Evolutionary conservation across 2,329 filamentous ascomycete genomes (phyloP).

Genomic region (Canariomyces notabilis): DNA sequence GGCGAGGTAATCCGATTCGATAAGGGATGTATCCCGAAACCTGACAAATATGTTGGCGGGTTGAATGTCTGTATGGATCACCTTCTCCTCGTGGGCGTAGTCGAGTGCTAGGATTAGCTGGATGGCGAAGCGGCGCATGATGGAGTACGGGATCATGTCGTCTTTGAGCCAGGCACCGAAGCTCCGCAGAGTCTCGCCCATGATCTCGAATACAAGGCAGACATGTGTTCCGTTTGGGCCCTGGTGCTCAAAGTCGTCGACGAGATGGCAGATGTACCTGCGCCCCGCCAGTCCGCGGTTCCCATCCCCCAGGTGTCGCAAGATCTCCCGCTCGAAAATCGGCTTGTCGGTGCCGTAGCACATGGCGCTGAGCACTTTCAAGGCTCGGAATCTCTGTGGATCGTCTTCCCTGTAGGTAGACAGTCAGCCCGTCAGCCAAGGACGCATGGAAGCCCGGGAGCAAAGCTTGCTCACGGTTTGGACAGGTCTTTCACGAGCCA

Average conservation of each 20-base stretch:
- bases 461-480: no score
- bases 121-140: conserved; percentile 9
- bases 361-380: conserved; percentile 17
- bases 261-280: conserved; percentile 12
- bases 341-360: conserved; percentile 7
- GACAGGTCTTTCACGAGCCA: no score
- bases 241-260: conserved; percentile 16
- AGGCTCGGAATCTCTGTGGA: conserved; percentile 9
- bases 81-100: conserved; percentile 9
- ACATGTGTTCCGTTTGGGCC: conserved; percentile 16
- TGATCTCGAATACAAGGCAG: conserved; percentile 17
- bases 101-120: conserved; percentile 10
- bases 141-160: conserved; percentile 1
- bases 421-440: no score
- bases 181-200: conserved; percentile 13
- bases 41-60: conserved; percentile 17
- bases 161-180: conserved; percentile 8
- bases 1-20: conserved; percentile 10
- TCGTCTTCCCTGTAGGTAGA: conserved; percentile 5
- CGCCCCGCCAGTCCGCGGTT: conserved; percentile 5
- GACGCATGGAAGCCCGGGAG: no score
- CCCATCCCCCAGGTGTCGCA: conserved; percentile 11
- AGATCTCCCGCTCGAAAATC: conserved; percentile 18
- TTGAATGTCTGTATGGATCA: conserved; percentile 18
- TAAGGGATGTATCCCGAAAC: conserved; percentile 7